Percentiles rank a stretch among this genome's conserved stretches.
These are phyloP conservation scores for Melianthus villosus DNA, from an alignment of 441 rosid species.

Conservation along the genomic window DNA sequence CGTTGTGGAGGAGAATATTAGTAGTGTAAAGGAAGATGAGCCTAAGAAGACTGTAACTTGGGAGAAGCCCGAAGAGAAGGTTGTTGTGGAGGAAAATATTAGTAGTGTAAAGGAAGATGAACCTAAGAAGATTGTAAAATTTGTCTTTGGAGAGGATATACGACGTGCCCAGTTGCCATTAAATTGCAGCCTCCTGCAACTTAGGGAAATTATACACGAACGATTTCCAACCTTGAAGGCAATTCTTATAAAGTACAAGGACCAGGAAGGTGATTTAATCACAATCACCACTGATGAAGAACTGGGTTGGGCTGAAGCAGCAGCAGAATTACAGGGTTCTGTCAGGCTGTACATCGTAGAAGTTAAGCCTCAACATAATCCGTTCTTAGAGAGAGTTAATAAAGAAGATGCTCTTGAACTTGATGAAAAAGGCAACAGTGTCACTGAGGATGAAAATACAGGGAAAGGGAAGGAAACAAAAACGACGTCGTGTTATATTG, in stretches of 20 bases:
- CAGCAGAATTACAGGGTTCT: slow-evolving; percentile 38
- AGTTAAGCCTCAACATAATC: slow-evolving; percentile 62
- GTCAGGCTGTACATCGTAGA: slow-evolving; percentile 57
- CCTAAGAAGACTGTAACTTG: slow-evolving; percentile 16
- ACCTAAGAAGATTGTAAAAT: slow-evolving; percentile 51
- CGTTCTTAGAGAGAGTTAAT: slow-evolving; percentile 34
- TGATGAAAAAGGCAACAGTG: slow-evolving; percentile 17
- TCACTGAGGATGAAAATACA: slow-evolving; percentile 28
- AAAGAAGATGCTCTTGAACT: no score
- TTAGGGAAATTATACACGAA: slow-evolving; percentile 56
- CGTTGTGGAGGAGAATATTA: slow-evolving; percentile 13
- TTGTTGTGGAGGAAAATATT: slow-evolving; percentile 24
- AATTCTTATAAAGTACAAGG: slow-evolving; percentile 64
- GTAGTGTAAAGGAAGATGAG: slow-evolving; percentile 16
- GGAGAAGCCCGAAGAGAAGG: slow-evolving; percentile 20
- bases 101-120: slow-evolving; percentile 17
- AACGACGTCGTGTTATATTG: slow-evolving; percentile 29
- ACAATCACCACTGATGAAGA: slow-evolving; percentile 76
- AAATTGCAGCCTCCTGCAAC: slow-evolving; percentile 44
- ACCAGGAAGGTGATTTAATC: slow-evolving; percentile 77
- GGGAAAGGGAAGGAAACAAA: slow-evolving; percentile 21
- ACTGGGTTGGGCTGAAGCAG: slow-evolving; percentile 53
- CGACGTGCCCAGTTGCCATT: slow-evolving; percentile 70
- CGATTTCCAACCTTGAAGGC: slow-evolving; percentile 57
- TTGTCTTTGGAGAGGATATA: slow-evolving; percentile 82